Evolutionary conservation across 2,329 filamentous ascomycete species (phyloP), one percentile per base, ranked within the genome.

Genomic region (Hypoxylon sp.): DNA sequence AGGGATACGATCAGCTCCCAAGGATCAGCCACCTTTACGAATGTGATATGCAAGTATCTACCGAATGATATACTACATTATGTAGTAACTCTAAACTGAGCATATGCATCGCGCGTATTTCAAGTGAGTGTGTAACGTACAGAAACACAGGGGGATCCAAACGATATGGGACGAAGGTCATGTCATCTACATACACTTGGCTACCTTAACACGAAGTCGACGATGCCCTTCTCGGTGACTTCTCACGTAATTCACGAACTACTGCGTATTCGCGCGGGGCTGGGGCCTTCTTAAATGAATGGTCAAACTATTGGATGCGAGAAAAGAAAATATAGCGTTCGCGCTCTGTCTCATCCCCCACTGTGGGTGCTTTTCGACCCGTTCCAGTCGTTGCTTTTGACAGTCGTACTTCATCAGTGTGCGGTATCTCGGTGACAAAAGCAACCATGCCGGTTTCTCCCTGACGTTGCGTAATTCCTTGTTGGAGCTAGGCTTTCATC

Each of bases 11-110:
- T 60, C 44, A 51, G 29, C 58, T 54, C 46, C 50, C 37, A 58
- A 62, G 61, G 61, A 66, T 68, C 58, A 48, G 52, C 67, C 44
- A 58, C 31, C 44, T 61, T 63, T 60, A 61, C 51, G 13, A 59
- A 62, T 37, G 48, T 59, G 53, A 66, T 65, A 65, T 68, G 50
- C 64, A 51, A 51, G 53, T 53, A 67, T 67, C 65, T 70, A 65
- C 67, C 64, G 67, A 67, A 46, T 51, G 42, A 31, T 44, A 52
- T 39, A 53, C 19, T 17, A 13, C n/a, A 33, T 17, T 44, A 46
- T 19, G 22, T 35, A 58, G 66, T 59, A 47, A 59, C 44, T 53
- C 52, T 52, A 44, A 35, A 33, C 17, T 46, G 17, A 33, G 19
- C 39, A 53, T 61, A 51, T 47, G 60, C 55, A 67, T 47, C 58